Evolutionary conservation across 352 stramenopile species (phyloP).

Genomic region (Phytophthora tubulina): DNA sequence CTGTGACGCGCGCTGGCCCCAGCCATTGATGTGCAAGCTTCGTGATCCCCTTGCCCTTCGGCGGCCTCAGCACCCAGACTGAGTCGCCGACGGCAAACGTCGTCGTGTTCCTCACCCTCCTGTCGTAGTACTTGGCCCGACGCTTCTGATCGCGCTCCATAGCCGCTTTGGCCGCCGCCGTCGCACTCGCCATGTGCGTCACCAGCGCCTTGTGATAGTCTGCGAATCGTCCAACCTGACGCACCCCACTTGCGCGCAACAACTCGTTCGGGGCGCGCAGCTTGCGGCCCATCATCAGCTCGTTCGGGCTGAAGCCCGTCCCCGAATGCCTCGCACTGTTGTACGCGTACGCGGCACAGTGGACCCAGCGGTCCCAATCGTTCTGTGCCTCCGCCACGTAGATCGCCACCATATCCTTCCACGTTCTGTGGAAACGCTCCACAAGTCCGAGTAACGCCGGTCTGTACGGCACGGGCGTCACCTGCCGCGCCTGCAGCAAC

Average conservation of each 20-base stretch:
- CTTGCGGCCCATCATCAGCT: slow-evolving; percentile 17
- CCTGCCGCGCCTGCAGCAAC: not conserved
- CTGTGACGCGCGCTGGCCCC: not conserved
- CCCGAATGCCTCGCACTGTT: too few species aligned
- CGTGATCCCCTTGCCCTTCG: not conserved
- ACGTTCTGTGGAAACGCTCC: slow-evolving; percentile 12
- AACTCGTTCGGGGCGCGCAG: slow-evolving; percentile 11
- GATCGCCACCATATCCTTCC: too few species aligned
- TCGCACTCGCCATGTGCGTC: not conserved
- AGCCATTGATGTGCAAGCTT: slow-evolving; percentile 11
- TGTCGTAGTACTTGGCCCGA: not conserved
- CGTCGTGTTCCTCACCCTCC: not conserved
- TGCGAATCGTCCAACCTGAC: not conserved
- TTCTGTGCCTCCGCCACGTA: slow-evolving; percentile 5
- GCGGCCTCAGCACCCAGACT: slow-evolving; percentile 11
- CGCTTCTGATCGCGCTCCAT: not conserved
- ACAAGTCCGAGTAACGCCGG: slow-evolving; percentile 5
- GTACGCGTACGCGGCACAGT: slow-evolving; percentile 14
- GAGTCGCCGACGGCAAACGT: not conserved
- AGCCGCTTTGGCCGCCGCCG: not conserved
- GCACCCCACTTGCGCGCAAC: slow-evolving; percentile 1
- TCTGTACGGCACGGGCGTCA: slow-evolving; percentile 13
- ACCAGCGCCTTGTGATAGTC: slow-evolving; percentile 9
- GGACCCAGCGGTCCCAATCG: slow-evolving; percentile 14
- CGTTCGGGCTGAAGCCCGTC: slow-evolving; percentile 14